Evolutionary conservation across 441 rosid genomes (phyloP).

Genomic region (Gossypium davidsonii): DNA sequence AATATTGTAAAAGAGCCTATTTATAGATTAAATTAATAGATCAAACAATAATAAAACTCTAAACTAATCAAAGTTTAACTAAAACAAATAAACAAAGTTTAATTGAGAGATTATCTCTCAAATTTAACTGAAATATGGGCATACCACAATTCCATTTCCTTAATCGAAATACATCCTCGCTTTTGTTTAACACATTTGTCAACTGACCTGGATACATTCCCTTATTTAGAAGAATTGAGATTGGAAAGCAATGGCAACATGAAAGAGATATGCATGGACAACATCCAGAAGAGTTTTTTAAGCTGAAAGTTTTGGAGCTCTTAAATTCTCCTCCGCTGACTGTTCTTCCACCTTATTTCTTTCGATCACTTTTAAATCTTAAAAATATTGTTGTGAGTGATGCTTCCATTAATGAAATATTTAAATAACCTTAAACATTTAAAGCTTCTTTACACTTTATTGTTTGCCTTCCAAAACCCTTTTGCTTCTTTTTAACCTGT

Average conservation of each 20-base stretch:
- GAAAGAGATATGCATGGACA: conserved; percentile 9
- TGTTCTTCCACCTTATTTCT: no score
- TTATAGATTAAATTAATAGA: no score
- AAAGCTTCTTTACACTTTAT: no score
- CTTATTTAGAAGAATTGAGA: conserved; percentile 17
- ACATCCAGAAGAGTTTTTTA: conserved; percentile 5
- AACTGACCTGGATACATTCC: conserved; percentile 12
- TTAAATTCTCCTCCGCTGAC: background rate
- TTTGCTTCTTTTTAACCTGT: no score
- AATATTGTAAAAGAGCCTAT: no score
- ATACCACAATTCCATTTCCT: background rate
- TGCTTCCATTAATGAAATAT: conserved; percentile 12
- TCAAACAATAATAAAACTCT: no score
- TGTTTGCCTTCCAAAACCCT: no score
- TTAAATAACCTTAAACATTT: no score
- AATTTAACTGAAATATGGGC: no score
- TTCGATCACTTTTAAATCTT: background rate
- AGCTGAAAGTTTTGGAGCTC: background rate
- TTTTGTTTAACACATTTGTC: background rate
- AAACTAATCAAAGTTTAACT: no score
- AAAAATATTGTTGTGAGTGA: background rate
- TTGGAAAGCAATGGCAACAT: conserved; percentile 1
- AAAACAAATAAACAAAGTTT: no score
- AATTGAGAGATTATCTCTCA: no score
- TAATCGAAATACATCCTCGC: background rate